A percentile compares a stretch with the other conserved stretches of the same genome.
Evolutionary conservation across 1,139 yeast genomes (phyloP).

Genomic region (Hansenula lynferdii): DNA sequence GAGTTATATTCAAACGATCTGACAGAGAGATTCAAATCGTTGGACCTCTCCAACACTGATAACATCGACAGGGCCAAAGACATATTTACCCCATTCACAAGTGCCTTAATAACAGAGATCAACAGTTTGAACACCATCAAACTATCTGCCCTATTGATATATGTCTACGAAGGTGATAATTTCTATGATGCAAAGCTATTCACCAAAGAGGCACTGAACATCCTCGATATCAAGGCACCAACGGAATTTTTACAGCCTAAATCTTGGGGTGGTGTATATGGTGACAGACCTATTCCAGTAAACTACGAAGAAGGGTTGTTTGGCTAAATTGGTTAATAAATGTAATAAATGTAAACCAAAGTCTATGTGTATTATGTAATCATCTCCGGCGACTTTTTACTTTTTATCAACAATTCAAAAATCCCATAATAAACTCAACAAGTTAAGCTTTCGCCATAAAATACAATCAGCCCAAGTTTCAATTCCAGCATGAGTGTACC

Average conservation of each 20-base stretch:
- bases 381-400: neutral
- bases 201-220: constrained; percentile 36
- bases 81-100: constrained; percentile 8
- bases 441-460: neutral
- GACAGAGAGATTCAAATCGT: constrained; percentile 9
- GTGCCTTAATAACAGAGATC: constrained; percentile 3
- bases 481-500: constrained; percentile 26
- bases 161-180: constrained; percentile 89
- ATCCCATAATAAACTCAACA: neutral
- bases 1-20: constrained; percentile 23
- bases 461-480: neutral
- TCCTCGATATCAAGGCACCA: constrained; percentile 14
- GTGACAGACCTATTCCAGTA: constrained; percentile 58
- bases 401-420: neutral
- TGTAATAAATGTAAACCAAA: too few species aligned
- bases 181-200: constrained; percentile 61
- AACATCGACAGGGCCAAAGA: constrained; percentile 2
- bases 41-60: constrained; percentile 9
- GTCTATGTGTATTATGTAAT: neutral
- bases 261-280: constrained; percentile 87
- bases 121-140: neutral
- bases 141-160: constrained; percentile 27
- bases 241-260: constrained; percentile 48
- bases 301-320: constrained; percentile 67
- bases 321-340: constrained; percentile 14